Conservation (phyloP, 495 filamentous ascomycete species). For the Neurospora sublineolata region DNA sequence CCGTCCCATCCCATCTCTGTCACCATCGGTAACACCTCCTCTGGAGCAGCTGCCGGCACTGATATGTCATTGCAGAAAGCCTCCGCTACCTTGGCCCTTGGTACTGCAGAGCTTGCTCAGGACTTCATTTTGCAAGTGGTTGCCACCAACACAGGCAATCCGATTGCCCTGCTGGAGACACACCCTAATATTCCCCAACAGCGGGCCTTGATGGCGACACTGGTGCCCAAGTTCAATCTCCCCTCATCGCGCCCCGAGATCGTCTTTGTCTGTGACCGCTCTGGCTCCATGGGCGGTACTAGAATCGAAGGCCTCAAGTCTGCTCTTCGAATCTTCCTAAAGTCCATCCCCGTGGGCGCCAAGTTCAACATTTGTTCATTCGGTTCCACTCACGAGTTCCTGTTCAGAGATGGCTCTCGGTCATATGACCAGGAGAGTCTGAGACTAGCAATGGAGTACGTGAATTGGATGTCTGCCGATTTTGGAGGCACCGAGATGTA, state of each 20-base stretch:
- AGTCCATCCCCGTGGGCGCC: constrained; percentile 53
- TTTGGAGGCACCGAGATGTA: constrained; percentile 64
- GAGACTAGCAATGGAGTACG: constrained; percentile 37
- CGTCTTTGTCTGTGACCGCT: constrained; percentile 60
- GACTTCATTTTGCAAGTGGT: constrained; percentile 47
- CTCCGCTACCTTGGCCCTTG: constrained; percentile 47
- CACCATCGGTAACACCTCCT: constrained; percentile 45
- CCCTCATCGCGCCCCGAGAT: constrained; percentile 46
- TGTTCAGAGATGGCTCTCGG: constrained; percentile 45
- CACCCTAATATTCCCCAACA: constrained; percentile 50
- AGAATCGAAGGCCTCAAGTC: constrained; percentile 44
- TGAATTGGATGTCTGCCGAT: constrained; percentile 36
- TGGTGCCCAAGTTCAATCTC: constrained; percentile 55
- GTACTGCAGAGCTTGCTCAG: constrained; percentile 32
- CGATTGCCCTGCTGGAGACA: constrained; percentile 50
- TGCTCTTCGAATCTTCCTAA: constrained; percentile 57
- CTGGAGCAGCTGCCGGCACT: constrained; percentile 21
- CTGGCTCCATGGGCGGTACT: constrained; percentile 47
- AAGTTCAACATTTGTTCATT: constrained; percentile 72
- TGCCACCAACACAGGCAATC: constrained; percentile 41
- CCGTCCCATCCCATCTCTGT: constrained; percentile 59
- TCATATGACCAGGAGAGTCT: constrained; percentile 43
- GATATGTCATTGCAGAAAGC: constrained; percentile 43
- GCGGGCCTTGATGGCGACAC: constrained; percentile 51
- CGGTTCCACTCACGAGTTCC: constrained; percentile 38